Base-by-base conservation (phyloP, 768 basidiomycete species). In the Piloderma croceum region DNA sequence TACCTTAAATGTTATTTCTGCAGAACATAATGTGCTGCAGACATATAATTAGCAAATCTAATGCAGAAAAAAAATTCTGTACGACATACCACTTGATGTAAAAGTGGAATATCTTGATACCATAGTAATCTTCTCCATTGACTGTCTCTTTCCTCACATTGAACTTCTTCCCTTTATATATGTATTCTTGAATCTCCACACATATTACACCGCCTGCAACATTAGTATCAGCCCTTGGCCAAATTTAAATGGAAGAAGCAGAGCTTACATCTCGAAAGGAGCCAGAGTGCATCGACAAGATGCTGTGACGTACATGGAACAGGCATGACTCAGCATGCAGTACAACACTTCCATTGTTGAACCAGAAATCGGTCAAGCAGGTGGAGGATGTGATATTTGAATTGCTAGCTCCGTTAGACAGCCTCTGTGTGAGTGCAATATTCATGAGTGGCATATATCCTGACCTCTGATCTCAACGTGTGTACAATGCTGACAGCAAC, bases 101-200 rank as follows among this genome's bases (percentile, higher is more conserved):
- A 62, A 91, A 91, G 25, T 89, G 73, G 60, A 91, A 91, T 41
- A 90, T 92, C 67, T 96, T 97, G 71, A 99, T 98, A 6, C 94
- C 93, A 70, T 89, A 90, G 56, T 99, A 99, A 50, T 96, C 91
- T 59, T 98, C 94, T 1, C 89, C 91, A 1, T 91, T 85, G 7
- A 96, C 96, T 0, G 94, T 98, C 68, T 99, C 96, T 60, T 99
- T 98, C 36, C 94, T 76, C 5, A 94, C 96, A 52, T 99, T 98
- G 71, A 99, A 99, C 64, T 99, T 99, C 72, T 99, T 99, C 34
- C 96, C 96, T 61, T 99, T 97, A 66, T 97, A 94, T 40, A 99
- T 87, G 55, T 98, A 99, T 66, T 99, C n/a, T n/a, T n/a, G n/a
- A n/a, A n/a, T n/a, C 96, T 35, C 93, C 96, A 53, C 96, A 99